These are phyloP conservation scores for Teratosphaeriaceae sp. DNA, from an alignment of 2,329 filamentous ascomycete species.

Conservation along the genomic window DNA sequence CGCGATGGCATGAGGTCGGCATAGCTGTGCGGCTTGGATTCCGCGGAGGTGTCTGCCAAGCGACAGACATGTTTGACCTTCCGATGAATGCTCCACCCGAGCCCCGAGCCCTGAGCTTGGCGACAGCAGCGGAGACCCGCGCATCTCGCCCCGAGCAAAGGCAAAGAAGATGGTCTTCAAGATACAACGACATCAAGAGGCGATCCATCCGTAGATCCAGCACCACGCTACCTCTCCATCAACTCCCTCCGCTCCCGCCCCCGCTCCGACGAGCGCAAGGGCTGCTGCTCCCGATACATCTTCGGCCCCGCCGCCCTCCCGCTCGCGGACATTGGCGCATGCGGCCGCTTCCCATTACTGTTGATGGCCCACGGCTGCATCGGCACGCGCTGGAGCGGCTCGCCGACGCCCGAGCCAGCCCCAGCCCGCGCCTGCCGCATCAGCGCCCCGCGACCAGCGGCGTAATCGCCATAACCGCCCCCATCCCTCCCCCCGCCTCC, in stretches of 20 bases:
- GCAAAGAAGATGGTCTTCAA: no score
- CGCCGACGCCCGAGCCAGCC: conserved; percentile 1
- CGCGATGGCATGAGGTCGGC: no score
- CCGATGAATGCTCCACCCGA: no score
- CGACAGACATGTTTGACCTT: no score
- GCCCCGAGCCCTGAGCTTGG: no score
- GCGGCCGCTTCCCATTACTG: conserved; percentile 18
- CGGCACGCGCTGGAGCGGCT: background rate
- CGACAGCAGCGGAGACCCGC: no score
- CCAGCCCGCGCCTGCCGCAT: conserved; percentile 3
- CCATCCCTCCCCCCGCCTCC: background rate
- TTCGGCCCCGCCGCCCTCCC: conserved; percentile 3
- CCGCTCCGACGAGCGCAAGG: background rate
- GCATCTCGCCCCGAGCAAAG: no score
- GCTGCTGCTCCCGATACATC: conserved; percentile 3
- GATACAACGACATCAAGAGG: no score
- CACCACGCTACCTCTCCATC: background rate
- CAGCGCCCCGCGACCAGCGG: conserved; percentile 4
- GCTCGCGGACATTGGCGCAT: conserved; percentile 39
- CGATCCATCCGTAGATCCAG: background rate
- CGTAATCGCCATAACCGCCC: background rate
- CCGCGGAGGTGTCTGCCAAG: no score
- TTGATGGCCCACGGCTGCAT: conserved; percentile 10
- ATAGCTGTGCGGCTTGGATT: no score
- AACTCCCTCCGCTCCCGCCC: background rate